Evolutionary conservation across 768 basidiomycete genomes (phyloP).

Genomic region (Pleurotus tuoliensis): DNA sequence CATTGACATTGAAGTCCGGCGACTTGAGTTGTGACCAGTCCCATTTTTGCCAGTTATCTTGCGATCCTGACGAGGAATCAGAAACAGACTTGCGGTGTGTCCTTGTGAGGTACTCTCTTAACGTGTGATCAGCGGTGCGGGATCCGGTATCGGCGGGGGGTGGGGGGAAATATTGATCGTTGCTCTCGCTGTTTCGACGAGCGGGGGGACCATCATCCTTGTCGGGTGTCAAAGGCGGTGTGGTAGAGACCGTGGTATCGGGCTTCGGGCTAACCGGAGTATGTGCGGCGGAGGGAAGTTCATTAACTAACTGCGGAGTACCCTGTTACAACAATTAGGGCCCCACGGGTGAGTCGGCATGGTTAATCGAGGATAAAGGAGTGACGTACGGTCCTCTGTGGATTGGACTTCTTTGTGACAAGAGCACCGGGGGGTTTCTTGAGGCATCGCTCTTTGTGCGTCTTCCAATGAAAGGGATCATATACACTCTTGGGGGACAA

Average conservation of each 20-base stretch:
- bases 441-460: constrained; percentile 58
- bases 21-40: constrained; percentile 38
- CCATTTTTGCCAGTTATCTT: constrained; percentile 35
- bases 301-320: constrained; percentile 6
- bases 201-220: constrained; percentile 18
- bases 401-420: constrained; percentile 12
- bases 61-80: constrained; percentile 2
- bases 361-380: background rate
- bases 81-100: constrained; percentile 3
- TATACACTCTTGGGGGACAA: constrained; percentile 64
- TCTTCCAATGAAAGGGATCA: constrained; percentile 65
- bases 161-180: constrained; percentile 12
- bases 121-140: background rate
- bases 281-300: constrained; percentile 19
- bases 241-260: constrained; percentile 16
- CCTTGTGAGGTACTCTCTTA: background rate
- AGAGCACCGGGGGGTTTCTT: constrained; percentile 32
- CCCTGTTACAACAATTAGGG: background rate
- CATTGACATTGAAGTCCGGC: constrained; percentile 23
- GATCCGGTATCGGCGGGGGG: constrained; percentile 7
- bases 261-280: constrained; percentile 25
- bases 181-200: background rate
- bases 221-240: constrained; percentile 34
- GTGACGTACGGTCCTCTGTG: constrained; percentile 13
- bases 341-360: background rate